Base-by-base conservation (phyloP, 2,329 filamentous ascomycete genomes). In the Penicillium sp. region DNA sequence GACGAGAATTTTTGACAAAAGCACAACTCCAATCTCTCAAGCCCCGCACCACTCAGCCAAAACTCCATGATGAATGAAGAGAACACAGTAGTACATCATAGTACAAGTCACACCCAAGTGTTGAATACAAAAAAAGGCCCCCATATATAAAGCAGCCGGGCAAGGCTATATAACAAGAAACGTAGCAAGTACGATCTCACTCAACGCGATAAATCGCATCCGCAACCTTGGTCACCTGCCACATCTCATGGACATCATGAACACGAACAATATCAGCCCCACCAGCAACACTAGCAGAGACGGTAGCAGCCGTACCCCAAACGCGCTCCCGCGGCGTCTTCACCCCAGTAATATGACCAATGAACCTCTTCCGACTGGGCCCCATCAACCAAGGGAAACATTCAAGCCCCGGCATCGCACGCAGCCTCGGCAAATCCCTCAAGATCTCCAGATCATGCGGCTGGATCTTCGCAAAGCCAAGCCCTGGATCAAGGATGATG, bases 221-320 rank as follows among this genome's bases (percentile, higher is more conserved):
- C 9, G 91, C 86, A 87, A 97, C 93, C 71, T 84, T 89, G 1
- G 86, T 86, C 33, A 96, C 92, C 75, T 91, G 83, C 41, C 77
- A 81, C 93, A 97, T 97, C 79, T 94, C 90, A 55, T 80, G 77
- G 15, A 93, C 89, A 78, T 97, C 93, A 77, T 99, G 94, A 42
- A 99, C 92, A 51, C 94, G 83, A 45, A 97, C 88, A 58, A 99
- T 86, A 78, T 97, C 93, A 25, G 93, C 93, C 3, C 94, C 94
- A 7, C 91, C 91, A 60, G 89, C 86, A 31, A 99, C 83, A 45
- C 92, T 91, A 7, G 92, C 91, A 3, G 90, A 88, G 9, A 97
- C 89, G 0, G 92, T 90, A 12, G 90, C 91, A 12, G 92, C 93
- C 3, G 94, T 97, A 12, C 94, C 94, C 86, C 88, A 94, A 9